Base-by-base conservation (phyloP, 495 filamentous ascomycete species). In the Aspergillus sclerotioniger region DNA sequence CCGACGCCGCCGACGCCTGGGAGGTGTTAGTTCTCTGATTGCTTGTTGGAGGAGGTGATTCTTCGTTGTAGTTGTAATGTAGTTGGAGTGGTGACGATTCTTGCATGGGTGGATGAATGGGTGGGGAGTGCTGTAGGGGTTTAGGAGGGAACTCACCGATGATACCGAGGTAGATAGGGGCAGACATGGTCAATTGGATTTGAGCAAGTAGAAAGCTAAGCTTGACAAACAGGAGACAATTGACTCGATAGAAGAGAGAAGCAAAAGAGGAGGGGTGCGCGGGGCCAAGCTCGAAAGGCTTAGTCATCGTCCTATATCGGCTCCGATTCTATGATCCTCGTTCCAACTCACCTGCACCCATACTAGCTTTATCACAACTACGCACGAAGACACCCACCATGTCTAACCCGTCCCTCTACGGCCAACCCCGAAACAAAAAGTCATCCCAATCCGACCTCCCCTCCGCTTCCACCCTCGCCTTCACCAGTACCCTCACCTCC, bases 1-100 rank as follows among this genome's bases (percentile, higher is more conserved):
- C 94, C 94, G 53, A 98, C 94, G 53, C 94, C 93, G 64, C 94
- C 94, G 61, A 87, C 89, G 62, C 94, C 94, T 97, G 63, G 12
- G 35, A 21, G n/a, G n/a, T 32, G 35, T 51, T 6, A n/a, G 33
- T 32, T 3, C 50, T 16, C 15, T n/a, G n/a, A n/a, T n/a, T n/a
- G n/a, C n/a, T n/a, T n/a, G n/a, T n/a, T n/a, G n/a, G n/a, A n/a
- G n/a, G n/a, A n/a, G n/a, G n/a, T n/a, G n/a, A n/a, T 17, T 46
- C 16, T 15, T 21, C 20, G 17, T 20, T 46, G 15, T 9, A 2
- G 20, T 9, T 20, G 45, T 12, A 21, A 39, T 39, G 19, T 47
- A 32, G 19, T 53, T 35, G 39, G 49, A 60, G 60, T 51, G 56
- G 48, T 19, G 13, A 25, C 5, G 25, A 25, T 25, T 25, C 25